Base-by-base conservation (phyloP, 306 rosid species). In the Inga leiocalycina region DNA sequence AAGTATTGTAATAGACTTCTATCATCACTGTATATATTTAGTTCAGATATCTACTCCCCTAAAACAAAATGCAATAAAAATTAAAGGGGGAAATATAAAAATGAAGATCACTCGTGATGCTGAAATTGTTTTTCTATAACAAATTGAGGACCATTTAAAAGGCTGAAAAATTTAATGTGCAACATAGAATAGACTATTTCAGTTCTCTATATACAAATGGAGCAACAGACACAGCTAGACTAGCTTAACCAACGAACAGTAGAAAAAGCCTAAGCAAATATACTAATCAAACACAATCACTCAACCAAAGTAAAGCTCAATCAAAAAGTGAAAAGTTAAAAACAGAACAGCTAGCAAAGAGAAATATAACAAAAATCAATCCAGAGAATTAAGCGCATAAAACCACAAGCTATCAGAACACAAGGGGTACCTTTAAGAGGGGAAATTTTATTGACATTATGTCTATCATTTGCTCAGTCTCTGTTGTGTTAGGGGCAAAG, bases 391-490 rank as follows among this genome's bases (percentile, higher is more conserved):
- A 62, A 82, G 80, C 12, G 6, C 62, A 78, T 43, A 74, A 81
- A 49, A 48, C 22, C 64, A 76, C 35, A 73, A 20, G 81, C 27
- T 12, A 19, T 43, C 32, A 66, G 43, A 57, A 24, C 82, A 69
- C 57, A 30, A 61, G 51, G 45, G 20, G 61, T 84, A 95, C 99
- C 98, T 91, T 82, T 86, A 95, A 81, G 65, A 91, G 91, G 8
- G 99, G 98, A 91, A 91, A 95, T 80, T 90, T 91, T 43, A 90
- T 76, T 7, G 98, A 92, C 61, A 90, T 77, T 68, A 93, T 70
- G 41, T 87, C 89, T 84, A 95, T 88, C 98, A 95, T 91, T 83
- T 74, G 88, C 86, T 85, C 86, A 35, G 99, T 95, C 87, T 92
- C 88, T 27, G 70, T 76, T 8, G 98, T 90, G 71, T 92, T 94